Conservation (phyloP, 345 rosid genomes). For the Triadica sebifera region DNA sequence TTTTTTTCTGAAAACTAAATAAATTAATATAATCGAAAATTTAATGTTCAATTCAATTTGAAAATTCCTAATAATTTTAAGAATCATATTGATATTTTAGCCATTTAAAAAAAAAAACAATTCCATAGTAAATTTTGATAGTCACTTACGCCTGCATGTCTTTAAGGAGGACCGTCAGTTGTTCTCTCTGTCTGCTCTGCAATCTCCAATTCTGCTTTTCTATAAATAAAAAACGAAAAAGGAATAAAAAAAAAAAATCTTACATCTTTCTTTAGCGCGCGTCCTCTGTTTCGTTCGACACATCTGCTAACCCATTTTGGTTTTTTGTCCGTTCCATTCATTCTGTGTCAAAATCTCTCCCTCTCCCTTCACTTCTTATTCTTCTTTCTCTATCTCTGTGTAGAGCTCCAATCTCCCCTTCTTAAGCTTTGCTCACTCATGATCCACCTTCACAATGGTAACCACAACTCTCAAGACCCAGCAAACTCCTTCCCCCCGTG, state of each 20-base stretch:
- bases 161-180: background rate
- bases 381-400: no score
- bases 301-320: background rate
- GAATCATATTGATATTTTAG: no score
- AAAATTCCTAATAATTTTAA: no score
- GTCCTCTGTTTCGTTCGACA: conserved; percentile 13
- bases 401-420: background rate
- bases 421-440: background rate
- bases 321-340: background rate
- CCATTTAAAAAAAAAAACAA: no score
- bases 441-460: conserved; percentile 17
- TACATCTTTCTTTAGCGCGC: conserved; percentile 6
- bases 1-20: no score
- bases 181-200: no score
- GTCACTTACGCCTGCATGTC: background rate
- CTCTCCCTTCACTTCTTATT: background rate
- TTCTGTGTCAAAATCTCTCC: background rate
- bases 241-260: background rate
- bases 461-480: background rate
- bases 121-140: no score
- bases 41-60: no score
- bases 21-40: no score
- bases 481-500: conserved; percentile 28
- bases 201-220: background rate
- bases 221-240: background rate